phyloP scores from a whole-genome alignment of 345 rosid species.

The Aquilaria yunnanensis region DNA sequence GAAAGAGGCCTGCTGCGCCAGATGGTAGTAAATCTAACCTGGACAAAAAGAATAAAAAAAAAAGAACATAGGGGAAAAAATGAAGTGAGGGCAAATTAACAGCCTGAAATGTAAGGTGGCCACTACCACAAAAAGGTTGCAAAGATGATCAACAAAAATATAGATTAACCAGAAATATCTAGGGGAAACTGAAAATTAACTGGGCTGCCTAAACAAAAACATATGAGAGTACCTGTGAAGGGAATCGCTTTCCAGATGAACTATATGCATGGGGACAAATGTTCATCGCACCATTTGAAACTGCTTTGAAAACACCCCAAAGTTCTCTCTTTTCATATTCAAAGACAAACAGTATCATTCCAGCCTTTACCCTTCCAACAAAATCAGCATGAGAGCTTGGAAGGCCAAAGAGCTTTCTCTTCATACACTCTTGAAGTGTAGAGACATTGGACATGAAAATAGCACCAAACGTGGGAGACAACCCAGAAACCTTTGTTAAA shows the following conservation, averaged over 20 bases:
- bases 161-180: neutral
- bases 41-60: constrained; percentile 3
- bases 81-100: neutral
- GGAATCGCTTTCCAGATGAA: constrained; percentile 14
- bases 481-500: constrained; percentile 1
- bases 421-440: constrained; percentile 9
- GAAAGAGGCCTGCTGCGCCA: constrained; percentile 11
- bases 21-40: constrained; percentile 13
- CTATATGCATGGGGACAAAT: constrained; percentile 10
- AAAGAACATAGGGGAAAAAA: neutral
- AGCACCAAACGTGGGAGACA: constrained; percentile 12
- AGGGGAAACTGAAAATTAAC: neutral
- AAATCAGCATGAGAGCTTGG: neutral
- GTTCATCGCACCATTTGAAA: constrained; percentile 10
- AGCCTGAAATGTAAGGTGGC: neutral
- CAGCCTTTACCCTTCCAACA: constrained; percentile 15
- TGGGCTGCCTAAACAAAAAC: neutral
- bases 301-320: constrained; percentile 16
- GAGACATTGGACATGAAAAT: constrained; percentile 16
- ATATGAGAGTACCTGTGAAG: constrained; percentile 12
- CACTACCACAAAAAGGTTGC: neutral
- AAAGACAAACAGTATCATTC: constrained; percentile 17
- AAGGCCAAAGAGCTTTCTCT: constrained; percentile 14
- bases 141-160: neutral
- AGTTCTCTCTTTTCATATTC: constrained; percentile 13